Conservation (phyloP, 495 filamentous ascomycete genomes). For the Sabuloglossum arenarium region DNA sequence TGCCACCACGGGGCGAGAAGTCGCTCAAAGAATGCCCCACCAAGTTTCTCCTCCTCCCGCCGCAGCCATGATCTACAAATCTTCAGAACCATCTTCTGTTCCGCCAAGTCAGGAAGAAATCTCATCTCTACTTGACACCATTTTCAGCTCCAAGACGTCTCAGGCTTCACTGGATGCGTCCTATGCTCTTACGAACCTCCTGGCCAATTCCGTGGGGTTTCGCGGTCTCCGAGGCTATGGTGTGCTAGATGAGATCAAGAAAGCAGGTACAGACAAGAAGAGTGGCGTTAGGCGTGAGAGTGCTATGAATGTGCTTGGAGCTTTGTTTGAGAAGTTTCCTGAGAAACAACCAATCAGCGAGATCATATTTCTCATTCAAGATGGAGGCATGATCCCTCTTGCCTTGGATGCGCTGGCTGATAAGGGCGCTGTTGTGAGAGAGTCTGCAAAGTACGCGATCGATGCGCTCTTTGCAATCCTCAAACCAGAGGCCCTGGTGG, state of each 20-base stretch:
- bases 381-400: constrained; percentile 47
- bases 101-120: constrained; percentile 56
- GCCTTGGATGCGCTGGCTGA: constrained; percentile 78
- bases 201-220: constrained; percentile 59
- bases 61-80: constrained; percentile 38
- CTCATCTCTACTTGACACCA: constrained; percentile 42
- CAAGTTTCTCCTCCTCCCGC: constrained; percentile 34
- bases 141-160: constrained; percentile 66
- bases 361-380: constrained; percentile 55
- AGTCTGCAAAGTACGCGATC: constrained; percentile 83
- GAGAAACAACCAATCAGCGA: constrained; percentile 59
- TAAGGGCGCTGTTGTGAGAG: constrained; percentile 71
- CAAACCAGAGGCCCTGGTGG: constrained; percentile 59
- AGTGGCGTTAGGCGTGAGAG: constrained; percentile 68
- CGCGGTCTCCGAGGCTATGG: constrained; percentile 56
- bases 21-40: constrained; percentile 36
- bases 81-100: constrained; percentile 27
- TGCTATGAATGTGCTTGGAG: constrained; percentile 85
- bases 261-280: constrained; percentile 89
- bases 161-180: constrained; percentile 70
- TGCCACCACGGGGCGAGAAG: not conserved
- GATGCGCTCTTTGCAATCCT: constrained; percentile 69
- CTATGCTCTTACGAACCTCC: constrained; percentile 60
- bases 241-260: constrained; percentile 49
- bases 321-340: constrained; percentile 77